Evolutionary conservation across 163 green algal species (phyloP), one percentile per base, ranked within the genome.

Genomic region (Chlamydomonas reinhardtii): DNA sequence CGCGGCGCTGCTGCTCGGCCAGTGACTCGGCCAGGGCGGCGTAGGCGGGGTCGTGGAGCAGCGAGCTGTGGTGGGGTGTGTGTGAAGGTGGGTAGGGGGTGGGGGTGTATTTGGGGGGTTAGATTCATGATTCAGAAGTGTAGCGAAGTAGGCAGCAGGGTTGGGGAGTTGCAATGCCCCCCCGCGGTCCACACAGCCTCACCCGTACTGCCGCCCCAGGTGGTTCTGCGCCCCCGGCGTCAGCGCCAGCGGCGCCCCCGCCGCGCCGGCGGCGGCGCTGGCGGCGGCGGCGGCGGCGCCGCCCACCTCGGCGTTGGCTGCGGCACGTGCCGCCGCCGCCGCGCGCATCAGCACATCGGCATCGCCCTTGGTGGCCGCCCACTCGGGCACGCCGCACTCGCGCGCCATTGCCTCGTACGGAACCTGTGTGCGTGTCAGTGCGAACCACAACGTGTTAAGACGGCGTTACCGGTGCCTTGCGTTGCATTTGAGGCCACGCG

Each of bases 1-100:
- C 73, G 31, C 79, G 78, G 29, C 27, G 66, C 52, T 92, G 83
- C 59, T 90, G 88, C 27, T 16, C 9, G 2, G 78, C 77, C n/a
- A 92, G 78, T 6, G 61, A 48, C 27, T 76, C 75, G 22, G 83
- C 84, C 14, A 92, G 84, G 15, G 84, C 76, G 31, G 61, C 69
- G 66, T 88, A 89, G 35, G 87, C 82, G 31, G 87, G 87, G 79
- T 86, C 79, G 32, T 56, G 37, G 25, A 86, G 35, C 52, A 86
- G 48, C 25, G 78, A 85, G 43, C 79, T 86, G 79, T 17, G 48
- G 39, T 8, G 39, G 8, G 39, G 5, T 48, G 39, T 48, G 39
- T 8, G 39, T 8, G 25, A 2, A 17, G 48, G 16, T 22, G 48
- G n/a, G 72, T 4, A 29, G 39, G 72, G 4, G 14, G 35, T 9